Percentiles rank a stretch among this genome's conserved stretches.
phyloP scores from a whole-genome alignment of 2,329 filamentous ascomycete genomes.

The Arthrobotrys musiformis region DNA sequence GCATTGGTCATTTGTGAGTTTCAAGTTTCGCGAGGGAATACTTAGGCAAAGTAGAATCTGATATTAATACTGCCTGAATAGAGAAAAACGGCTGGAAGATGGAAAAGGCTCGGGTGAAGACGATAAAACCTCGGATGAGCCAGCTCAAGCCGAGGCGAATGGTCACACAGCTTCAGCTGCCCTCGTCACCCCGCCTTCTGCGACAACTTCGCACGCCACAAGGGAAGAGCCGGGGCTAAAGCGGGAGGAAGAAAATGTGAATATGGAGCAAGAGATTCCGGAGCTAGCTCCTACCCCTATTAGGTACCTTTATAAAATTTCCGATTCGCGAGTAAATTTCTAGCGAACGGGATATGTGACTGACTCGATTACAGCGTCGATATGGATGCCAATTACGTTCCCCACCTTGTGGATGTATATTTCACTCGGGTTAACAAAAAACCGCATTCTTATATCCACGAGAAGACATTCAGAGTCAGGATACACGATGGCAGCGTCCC shows the following conservation, averaged over 20 bases:
- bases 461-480: slow-evolving; percentile 77
- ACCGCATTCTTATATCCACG: slow-evolving; percentile 83
- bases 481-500: slow-evolving; percentile 76
- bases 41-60: slow-evolving; percentile 78
- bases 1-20: slow-evolving; percentile 76
- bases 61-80: slow-evolving; percentile 66
- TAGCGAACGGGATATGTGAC: neutral
- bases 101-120: slow-evolving; percentile 43
- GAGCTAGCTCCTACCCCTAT: slow-evolving; percentile 61
- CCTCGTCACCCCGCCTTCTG: slow-evolving; percentile 47
- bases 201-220: slow-evolving; percentile 33
- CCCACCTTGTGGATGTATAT: slow-evolving; percentile 74
- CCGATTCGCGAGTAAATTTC: neutral
- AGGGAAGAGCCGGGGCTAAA: slow-evolving; percentile 32
- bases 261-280: slow-evolving; percentile 61
- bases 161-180: slow-evolving; percentile 60
- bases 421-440: slow-evolving; percentile 83
- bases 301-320: slow-evolving; percentile 23
- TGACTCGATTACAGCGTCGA: slow-evolving; percentile 20
- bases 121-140: slow-evolving; percentile 61
- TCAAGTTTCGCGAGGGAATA: slow-evolving; percentile 60
- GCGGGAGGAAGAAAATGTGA: slow-evolving; percentile 28
- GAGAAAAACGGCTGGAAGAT: slow-evolving; percentile 53
- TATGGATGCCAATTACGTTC: slow-evolving; percentile 51
- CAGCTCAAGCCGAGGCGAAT: slow-evolving; percentile 58